phyloP scores from a whole-genome alignment of 768 basidiomycete genomes.

The Tylopilus plumbeoviolaceoides region DNA sequence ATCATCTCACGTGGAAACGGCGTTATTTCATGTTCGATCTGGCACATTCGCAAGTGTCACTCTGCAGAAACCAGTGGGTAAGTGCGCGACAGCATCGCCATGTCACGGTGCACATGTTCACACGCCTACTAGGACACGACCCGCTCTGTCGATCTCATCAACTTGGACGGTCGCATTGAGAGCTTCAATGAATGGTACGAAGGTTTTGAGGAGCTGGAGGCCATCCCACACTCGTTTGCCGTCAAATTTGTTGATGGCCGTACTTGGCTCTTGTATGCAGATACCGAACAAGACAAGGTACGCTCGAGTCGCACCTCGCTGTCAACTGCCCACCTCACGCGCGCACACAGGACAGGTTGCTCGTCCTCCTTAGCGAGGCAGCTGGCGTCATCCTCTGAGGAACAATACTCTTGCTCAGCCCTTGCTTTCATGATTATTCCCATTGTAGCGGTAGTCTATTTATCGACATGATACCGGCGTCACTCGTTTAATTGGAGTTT shows the following conservation, averaged over 20 bases:
- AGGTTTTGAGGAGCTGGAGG: constrained; percentile 62
- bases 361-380: constrained; percentile 28
- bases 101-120: constrained; percentile 7
- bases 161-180: constrained; percentile 43
- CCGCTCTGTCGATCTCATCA: constrained; percentile 32
- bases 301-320: not conserved
- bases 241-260: constrained; percentile 52
- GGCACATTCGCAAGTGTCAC: constrained; percentile 38
- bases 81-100: not conserved
- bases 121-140: constrained; percentile 25
- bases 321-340: not conserved
- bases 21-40: constrained; percentile 56
- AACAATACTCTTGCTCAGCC: constrained; percentile 6
- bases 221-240: constrained; percentile 64
- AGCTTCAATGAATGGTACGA: constrained; percentile 60
- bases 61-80: constrained; percentile 54
- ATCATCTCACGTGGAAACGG: constrained; percentile 61
- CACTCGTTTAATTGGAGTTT: constrained; percentile 12
- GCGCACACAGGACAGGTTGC: constrained; percentile 19
- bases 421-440: not conserved
- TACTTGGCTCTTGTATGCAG: constrained; percentile 57
- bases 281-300: constrained; percentile 63
- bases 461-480: constrained; percentile 7
- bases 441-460: constrained; percentile 19
- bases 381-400: constrained; percentile 27